These are phyloP conservation scores for Pichiaceae sp. DNA, from an alignment of 1,139 yeast species.

Conservation along the genomic window DNA sequence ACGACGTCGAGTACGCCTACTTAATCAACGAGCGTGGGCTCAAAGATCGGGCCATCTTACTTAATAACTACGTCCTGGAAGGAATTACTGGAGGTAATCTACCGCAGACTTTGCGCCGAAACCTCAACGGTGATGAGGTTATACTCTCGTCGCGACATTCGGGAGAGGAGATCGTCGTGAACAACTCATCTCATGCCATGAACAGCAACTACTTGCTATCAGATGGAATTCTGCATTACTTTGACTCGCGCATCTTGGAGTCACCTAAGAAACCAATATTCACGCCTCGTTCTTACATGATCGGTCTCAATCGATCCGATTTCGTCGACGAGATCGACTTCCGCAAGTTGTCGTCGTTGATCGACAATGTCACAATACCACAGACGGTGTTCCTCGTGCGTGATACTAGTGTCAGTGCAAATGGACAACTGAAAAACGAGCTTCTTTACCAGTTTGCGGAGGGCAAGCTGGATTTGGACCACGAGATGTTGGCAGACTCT, in stretches of 20 bases:
- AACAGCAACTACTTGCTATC: conserved; percentile 38
- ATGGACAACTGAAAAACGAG: conserved; percentile 25
- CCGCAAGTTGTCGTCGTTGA: conserved; percentile 46
- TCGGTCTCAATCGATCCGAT: conserved; percentile 58
- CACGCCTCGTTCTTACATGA: conserved; percentile 65
- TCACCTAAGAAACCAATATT: conserved; percentile 30
- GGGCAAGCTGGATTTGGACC: conserved; percentile 34
- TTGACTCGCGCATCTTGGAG: conserved; percentile 32
- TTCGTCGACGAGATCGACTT: conserved; percentile 67
- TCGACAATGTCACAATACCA: conserved; percentile 42
- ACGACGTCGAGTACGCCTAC: conserved; percentile 40
- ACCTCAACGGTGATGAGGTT: conserved; percentile 21
- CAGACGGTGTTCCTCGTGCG: conserved; percentile 54
- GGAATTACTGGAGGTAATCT: conserved; percentile 30
- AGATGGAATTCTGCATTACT: conserved; percentile 59
- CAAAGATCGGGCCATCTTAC: conserved; percentile 26
- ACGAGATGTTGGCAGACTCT: conserved; percentile 33
- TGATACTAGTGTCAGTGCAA: conserved; percentile 5
- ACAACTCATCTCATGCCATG: conserved; percentile 22
- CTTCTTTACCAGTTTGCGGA: conserved; percentile 63
- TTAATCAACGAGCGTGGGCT: conserved; percentile 29
- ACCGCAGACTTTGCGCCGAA: conserved; percentile 17
- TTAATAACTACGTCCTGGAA: conserved; percentile 28
- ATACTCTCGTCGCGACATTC: conserved; percentile 19
- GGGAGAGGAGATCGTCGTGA: conserved; percentile 28